phyloP scores from a whole-genome alignment of 306 rosid genomes.

The Sechiopsis laciniata region DNA sequence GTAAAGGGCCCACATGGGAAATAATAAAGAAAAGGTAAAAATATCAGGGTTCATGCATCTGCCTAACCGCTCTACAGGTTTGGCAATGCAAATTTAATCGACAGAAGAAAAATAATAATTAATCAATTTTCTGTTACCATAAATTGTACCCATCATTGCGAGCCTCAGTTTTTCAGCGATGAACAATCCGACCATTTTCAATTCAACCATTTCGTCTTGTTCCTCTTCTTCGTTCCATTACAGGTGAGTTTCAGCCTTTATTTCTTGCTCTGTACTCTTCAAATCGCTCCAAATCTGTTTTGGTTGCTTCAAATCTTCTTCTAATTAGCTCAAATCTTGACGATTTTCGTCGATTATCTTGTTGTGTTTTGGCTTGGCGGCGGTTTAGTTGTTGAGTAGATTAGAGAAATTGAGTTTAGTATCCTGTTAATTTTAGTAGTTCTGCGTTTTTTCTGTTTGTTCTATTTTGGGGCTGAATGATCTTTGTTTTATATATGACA shows the following conservation, averaged over 20 bases:
- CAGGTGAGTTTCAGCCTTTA: constrained; percentile 29
- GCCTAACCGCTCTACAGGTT: neutral
- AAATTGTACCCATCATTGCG: constrained; percentile 20
- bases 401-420: constrained; percentile 11
- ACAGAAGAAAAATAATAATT: neutral
- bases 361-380: constrained; percentile 17
- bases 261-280: neutral
- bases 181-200: constrained; percentile 18
- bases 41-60: constrained; percentile 39
- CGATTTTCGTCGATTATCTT: neutral
- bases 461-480: neutral
- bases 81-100: neutral
- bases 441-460: neutral
- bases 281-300: neutral
- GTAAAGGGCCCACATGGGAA: constrained; percentile 19
- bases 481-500: neutral
- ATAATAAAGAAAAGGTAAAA: neutral
- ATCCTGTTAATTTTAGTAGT: constrained; percentile 8
- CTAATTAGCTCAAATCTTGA: neutral
- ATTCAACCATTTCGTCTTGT: neutral
- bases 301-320: constrained; percentile 9
- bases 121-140: constrained; percentile 16
- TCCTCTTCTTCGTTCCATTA: constrained; percentile 10
- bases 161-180: constrained; percentile 13
- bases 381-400: neutral